Conservation (phyloP, 371 early-diverging fungal genomes). For the Mucor plumbeus region DNA sequence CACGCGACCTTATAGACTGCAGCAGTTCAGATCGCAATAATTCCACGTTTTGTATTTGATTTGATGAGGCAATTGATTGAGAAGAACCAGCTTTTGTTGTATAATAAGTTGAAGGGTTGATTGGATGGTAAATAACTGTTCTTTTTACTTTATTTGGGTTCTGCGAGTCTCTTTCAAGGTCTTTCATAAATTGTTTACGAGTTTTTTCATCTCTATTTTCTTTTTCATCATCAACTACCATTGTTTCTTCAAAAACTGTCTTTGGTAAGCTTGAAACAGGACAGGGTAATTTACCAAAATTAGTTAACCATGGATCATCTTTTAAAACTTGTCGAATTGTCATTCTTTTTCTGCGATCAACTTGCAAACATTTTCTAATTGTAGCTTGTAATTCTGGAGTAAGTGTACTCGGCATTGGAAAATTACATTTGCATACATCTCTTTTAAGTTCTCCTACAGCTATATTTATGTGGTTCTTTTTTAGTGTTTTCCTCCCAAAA, state of each 20-base stretch:
- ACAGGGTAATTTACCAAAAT: slow-evolving; percentile 34
- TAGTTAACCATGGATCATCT: slow-evolving; percentile 61
- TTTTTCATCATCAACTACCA: slow-evolving; percentile 28
- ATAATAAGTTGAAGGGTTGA: slow-evolving; percentile 50
- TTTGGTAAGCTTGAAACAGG: slow-evolving; percentile 22
- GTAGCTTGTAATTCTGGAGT: slow-evolving; percentile 53
- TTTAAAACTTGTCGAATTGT: slow-evolving; percentile 52
- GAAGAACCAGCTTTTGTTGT: slow-evolving; percentile 32
- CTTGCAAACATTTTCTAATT: slow-evolving; percentile 59
- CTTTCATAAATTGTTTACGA: slow-evolving; percentile 22
- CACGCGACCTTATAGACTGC: slow-evolving; percentile 39
- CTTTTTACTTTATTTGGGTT: slow-evolving; percentile 16
- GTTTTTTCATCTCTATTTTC: slow-evolving; percentile 18
- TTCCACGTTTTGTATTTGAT: slow-evolving; percentile 37
- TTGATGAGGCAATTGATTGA: slow-evolving; percentile 1
- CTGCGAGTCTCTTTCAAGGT: slow-evolving; percentile 19
- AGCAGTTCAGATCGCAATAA: slow-evolving; percentile 45
- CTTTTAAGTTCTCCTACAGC: slow-evolving; percentile 69
- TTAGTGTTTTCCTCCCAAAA: too few species aligned
- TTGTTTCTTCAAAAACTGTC: slow-evolving; percentile 29
- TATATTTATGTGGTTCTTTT: not conserved
- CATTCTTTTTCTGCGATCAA: slow-evolving; percentile 53
- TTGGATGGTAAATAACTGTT: slow-evolving; percentile 49
- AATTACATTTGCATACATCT: slow-evolving; percentile 68
- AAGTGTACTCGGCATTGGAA: slow-evolving; percentile 55